These are phyloP conservation scores for Exserohilum turcica DNA, from an alignment of 2,329 filamentous ascomycete species.

Conservation along the genomic window DNA sequence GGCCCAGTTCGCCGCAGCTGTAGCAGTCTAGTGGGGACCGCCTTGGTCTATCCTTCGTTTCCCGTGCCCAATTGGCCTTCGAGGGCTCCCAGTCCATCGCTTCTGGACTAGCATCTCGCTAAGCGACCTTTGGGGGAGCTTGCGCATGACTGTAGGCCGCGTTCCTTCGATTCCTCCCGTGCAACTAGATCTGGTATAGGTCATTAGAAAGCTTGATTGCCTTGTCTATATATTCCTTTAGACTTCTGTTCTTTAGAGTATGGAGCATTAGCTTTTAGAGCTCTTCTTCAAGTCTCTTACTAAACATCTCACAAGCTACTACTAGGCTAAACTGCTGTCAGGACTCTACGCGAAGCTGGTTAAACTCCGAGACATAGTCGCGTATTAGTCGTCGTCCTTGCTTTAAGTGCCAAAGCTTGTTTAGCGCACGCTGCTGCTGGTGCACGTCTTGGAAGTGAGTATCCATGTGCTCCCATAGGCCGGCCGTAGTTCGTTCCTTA, in stretches of 20 bases:
- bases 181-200: not conserved
- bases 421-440: not conserved
- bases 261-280: too few species aligned
- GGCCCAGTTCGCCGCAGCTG: not conserved
- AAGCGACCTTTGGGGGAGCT: not conserved
- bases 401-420: not conserved
- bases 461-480: too few species aligned
- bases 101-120: not conserved
- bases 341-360: too few species aligned
- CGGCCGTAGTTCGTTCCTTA: too few species aligned
- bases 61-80: not conserved
- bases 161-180: not conserved
- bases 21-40: not conserved
- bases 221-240: not conserved
- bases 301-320: not conserved
- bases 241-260: not conserved
- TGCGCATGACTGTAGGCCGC: too few species aligned
- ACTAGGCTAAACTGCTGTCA: too few species aligned
- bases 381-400: not conserved
- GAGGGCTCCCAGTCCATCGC: not conserved
- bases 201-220: not conserved
- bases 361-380: too few species aligned
- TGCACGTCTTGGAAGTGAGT: not conserved
- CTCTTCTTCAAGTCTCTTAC: not conserved
- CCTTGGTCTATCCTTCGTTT: not conserved